Conservation (phyloP, 768 basidiomycete species). For the Auriscalpium orientale region DNA sequence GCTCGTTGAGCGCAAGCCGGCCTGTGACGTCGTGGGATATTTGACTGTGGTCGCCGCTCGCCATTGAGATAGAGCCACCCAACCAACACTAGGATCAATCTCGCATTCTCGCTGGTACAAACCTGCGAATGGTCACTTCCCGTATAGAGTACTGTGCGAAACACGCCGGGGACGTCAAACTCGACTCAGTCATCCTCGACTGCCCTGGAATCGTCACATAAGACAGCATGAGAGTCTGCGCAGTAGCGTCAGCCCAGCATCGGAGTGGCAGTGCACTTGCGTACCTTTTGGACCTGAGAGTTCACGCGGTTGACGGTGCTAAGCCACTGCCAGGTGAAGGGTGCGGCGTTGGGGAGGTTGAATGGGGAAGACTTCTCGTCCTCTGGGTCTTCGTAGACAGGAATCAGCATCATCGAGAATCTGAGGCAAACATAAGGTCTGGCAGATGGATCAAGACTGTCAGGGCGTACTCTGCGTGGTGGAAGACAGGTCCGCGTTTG, state of each 20-base stretch:
- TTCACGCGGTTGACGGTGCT: slow-evolving; percentile 96
- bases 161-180: slow-evolving; percentile 65
- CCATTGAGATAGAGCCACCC: neutral
- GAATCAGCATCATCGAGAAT: slow-evolving; percentile 86
- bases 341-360: slow-evolving; percentile 54
- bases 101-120: slow-evolving; percentile 89
- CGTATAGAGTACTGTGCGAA: slow-evolving; percentile 71
- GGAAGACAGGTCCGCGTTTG: slow-evolving; percentile 89
- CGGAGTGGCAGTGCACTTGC: neutral
- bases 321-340: slow-evolving; percentile 91
- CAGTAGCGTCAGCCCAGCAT: neutral
- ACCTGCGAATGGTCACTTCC: slow-evolving; percentile 79
- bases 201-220: slow-evolving; percentile 90
- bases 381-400: slow-evolving; percentile 77
- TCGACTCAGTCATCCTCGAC: slow-evolving; percentile 41
- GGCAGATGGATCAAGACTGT: neutral
- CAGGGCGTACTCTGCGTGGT: slow-evolving; percentile 81
- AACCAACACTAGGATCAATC: slow-evolving; percentile 39
- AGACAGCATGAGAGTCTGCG: slow-evolving; percentile 78
- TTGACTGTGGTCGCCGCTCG: no score
- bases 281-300: slow-evolving; percentile 92
- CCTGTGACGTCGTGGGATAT: no score
- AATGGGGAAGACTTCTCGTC: slow-evolving; percentile 64
- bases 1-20: no score
- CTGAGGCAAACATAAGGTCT: slow-evolving; percentile 31